Percentiles rank a stretch among this genome's conserved stretches.
Conservation (phyloP, 1,139 yeast species). For the Hansenula lynferdii region DNA sequence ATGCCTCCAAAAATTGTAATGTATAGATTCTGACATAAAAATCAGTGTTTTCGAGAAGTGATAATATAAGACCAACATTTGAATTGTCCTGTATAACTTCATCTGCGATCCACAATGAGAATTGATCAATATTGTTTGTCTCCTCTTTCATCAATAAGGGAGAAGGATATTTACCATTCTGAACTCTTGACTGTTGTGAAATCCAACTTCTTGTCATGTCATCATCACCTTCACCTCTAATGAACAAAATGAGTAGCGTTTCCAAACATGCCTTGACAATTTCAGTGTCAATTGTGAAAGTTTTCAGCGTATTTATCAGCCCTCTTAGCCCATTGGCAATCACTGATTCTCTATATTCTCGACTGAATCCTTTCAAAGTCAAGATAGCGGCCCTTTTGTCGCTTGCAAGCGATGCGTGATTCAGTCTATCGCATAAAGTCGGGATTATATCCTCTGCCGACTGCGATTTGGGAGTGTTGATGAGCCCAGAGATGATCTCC, state of each 20-base stretch:
- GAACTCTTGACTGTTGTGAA: conserved; percentile 70
- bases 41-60: conserved; percentile 53
- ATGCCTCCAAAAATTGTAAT: conserved; percentile 78
- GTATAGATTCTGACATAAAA: conserved; percentile 79
- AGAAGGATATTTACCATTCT: conserved; percentile 78
- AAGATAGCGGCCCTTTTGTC: conserved; percentile 92
- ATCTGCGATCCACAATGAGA: conserved; percentile 93
- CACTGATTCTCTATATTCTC: conserved; percentile 87
- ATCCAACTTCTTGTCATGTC: conserved; percentile 57
- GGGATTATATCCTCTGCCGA: conserved; percentile 85
- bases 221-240: conserved; percentile 56
- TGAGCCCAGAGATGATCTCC: conserved; percentile 46
- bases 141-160: conserved; percentile 63
- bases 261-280: conserved; percentile 83
- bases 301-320: conserved; percentile 58
- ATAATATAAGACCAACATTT: conserved; percentile 52
- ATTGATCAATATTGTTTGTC: conserved; percentile 57
- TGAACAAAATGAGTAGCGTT: conserved; percentile 75
- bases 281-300: conserved; percentile 64
- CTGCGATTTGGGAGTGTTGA: conserved; percentile 48
- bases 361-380: conserved; percentile 82
- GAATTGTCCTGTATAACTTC: conserved; percentile 74
- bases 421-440: conserved; percentile 81
- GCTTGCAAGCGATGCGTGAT: conserved; percentile 74
- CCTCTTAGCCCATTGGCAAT: conserved; percentile 86